Evolutionary conservation across 768 basidiomycete genomes (phyloP).

Genomic region (Kwoniella sp.): DNA sequence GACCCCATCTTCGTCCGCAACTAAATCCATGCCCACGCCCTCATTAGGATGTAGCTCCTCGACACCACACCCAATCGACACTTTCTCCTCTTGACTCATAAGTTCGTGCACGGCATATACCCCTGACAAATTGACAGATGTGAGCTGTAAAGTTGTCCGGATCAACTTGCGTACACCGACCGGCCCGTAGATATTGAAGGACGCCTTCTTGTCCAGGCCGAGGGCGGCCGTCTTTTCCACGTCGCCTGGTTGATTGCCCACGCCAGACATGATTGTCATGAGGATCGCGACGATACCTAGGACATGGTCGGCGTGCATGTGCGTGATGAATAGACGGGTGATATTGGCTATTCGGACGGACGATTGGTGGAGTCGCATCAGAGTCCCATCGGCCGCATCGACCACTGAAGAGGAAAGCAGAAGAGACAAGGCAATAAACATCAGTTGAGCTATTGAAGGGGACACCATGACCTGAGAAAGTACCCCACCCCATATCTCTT

Average conservation of each 20-base stretch:
- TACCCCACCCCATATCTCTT: slow-evolving; percentile 51
- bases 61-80: slow-evolving; percentile 30
- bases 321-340: slow-evolving; percentile 53
- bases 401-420: slow-evolving; percentile 39
- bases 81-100: slow-evolving; percentile 18
- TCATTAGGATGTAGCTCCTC: slow-evolving; percentile 49
- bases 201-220: slow-evolving; percentile 40
- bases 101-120: slow-evolving; percentile 54
- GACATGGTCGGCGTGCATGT: slow-evolving; percentile 54
- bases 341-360: slow-evolving; percentile 49
- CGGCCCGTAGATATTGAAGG: slow-evolving; percentile 52
- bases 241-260: slow-evolving; percentile 33
- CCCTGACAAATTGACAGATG: slow-evolving; percentile 36
- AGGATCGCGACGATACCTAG: slow-evolving; percentile 50
- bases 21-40: slow-evolving; percentile 48
- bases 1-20: slow-evolving; percentile 42
- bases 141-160: slow-evolving; percentile 40
- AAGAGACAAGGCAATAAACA: neutral
- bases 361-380: slow-evolving; percentile 45
- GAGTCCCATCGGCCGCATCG: slow-evolving; percentile 54
- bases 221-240: slow-evolving; percentile 25
- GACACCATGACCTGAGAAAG: neutral
- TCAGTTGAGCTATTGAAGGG: neutral
- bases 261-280: slow-evolving; percentile 48
- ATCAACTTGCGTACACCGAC: slow-evolving; percentile 45